Evolutionary conservation across 2,329 filamentous ascomycete species (phyloP).

Genomic region (Fusarium veterinarium): DNA sequence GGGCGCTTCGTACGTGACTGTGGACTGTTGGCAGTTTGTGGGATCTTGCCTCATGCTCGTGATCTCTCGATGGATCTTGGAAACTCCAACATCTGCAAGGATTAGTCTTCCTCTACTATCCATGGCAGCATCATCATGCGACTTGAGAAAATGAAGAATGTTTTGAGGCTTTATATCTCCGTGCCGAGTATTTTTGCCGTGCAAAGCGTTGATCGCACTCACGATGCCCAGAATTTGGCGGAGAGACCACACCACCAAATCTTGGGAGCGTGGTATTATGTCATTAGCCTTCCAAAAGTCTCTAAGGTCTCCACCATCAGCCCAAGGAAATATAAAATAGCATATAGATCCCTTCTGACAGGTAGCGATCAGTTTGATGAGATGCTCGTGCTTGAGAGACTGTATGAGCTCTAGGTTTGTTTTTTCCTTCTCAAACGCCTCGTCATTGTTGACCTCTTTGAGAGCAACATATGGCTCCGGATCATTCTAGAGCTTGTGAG

Average conservation of each 20-base stretch:
- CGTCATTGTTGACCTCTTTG: constrained; percentile 3
- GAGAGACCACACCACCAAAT: constrained; percentile 18
- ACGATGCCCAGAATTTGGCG: constrained; percentile 26
- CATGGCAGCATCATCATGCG: rapidly evolving
- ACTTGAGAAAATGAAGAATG: constrained; percentile 23
- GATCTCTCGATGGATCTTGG: constrained; percentile 12
- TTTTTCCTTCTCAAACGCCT: constrained; percentile 10
- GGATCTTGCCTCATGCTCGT: constrained; percentile 15
- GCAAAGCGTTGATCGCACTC: constrained; percentile 14
- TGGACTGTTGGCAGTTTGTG: constrained; percentile 16
- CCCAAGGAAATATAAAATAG: constrained; percentile 36
- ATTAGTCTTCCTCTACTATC: not conserved
- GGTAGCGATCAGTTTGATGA: constrained; percentile 18
- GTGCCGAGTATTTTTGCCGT: constrained; percentile 19
- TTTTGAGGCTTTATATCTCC: constrained; percentile 38
- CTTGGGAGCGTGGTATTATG: not conserved
- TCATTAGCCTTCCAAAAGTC: constrained; percentile 17
- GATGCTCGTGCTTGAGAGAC: constrained; percentile 11
- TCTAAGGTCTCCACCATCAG: constrained; percentile 23
- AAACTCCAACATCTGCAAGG: constrained; percentile 33
- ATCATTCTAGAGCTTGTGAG: not conserved
- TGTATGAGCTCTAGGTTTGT: constrained; percentile 5
- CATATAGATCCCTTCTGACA: constrained; percentile 7
- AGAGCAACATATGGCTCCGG: constrained; percentile 3
- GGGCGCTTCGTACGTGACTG: constrained; percentile 27